Evolutionary conservation across 2,329 filamentous ascomycete species (phyloP).

Genomic region (Sclerotinia minor): DNA sequence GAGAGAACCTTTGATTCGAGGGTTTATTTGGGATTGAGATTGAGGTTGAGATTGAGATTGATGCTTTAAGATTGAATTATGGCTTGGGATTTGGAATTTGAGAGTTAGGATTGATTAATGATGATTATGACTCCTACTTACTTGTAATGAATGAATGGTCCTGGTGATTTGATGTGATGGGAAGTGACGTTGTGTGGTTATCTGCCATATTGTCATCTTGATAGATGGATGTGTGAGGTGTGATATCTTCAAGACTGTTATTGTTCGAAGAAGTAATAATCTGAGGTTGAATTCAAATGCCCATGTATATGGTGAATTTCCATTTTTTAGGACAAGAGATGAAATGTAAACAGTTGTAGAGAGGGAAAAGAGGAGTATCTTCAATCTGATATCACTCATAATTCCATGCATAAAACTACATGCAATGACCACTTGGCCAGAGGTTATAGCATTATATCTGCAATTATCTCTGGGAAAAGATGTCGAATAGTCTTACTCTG

Average conservation of each 20-base stretch:
- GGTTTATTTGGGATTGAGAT: not conserved
- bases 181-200: not conserved
- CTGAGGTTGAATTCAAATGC: too few relatives aligned
- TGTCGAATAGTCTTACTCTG: too few relatives aligned
- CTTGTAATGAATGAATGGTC: not conserved
- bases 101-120: not conserved
- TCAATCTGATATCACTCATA: not conserved
- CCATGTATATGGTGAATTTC: not conserved
- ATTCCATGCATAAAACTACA: not conserved
- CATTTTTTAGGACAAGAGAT: not conserved
- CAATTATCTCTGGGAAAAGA: not conserved
- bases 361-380: not conserved
- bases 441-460: not conserved
- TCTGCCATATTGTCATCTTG: not conserved
- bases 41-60: too few relatives aligned
- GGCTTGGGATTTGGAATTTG: not conserved
- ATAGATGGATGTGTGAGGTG: not conserved
- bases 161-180: not conserved
- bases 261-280: not conserved
- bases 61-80: not conserved
- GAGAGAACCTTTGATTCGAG: slow-evolving; percentile 10
- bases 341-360: too few relatives aligned
- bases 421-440: not conserved
- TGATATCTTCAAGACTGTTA: not conserved
- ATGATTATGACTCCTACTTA: not conserved